These are phyloP conservation scores for Babesia sp. DNA, from an alignment of 169 alveolate species.

Conservation along the genomic window DNA sequence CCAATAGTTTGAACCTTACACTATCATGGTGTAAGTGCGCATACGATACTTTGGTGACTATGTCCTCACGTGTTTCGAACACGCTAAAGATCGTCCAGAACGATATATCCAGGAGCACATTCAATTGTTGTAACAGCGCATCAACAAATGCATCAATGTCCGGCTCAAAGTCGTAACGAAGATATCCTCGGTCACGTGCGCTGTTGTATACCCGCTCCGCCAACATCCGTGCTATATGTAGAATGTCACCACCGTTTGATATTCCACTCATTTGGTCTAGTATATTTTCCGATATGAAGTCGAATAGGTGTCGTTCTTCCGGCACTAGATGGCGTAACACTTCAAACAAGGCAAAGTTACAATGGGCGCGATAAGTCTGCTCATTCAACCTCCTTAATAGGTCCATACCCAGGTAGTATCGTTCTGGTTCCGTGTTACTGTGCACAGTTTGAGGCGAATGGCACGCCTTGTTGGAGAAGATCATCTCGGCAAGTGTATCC, in stretches of 20 bases:
- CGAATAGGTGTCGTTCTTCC: conserved; percentile 41
- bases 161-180: conserved; percentile 5
- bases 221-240: background rate
- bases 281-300: conserved; percentile 15
- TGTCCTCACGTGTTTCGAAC: conserved; percentile 18
- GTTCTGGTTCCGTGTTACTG: background rate
- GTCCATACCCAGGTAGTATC: conserved; percentile 31
- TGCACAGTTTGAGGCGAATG: background rate
- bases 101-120: conserved; percentile 40
- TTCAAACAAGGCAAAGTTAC: conserved; percentile 65
- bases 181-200: conserved; percentile 14
- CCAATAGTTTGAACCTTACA: conserved; percentile 20
- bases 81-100: conserved; percentile 57
- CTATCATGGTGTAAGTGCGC: conserved; percentile 23
- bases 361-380: conserved; percentile 34
- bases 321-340: conserved; percentile 53
- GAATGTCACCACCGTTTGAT: background rate
- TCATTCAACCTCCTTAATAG: conserved; percentile 34
- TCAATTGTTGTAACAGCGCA: conserved; percentile 1
- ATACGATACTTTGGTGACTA: conserved; percentile 34
- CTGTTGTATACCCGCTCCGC: background rate
- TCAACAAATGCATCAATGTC: conserved; percentile 4
- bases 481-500: background rate
- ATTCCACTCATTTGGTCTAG: background rate
- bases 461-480: background rate